These are phyloP conservation scores for Botrytis galanthina DNA, from an alignment of 2,329 filamentous ascomycete genomes.

Conservation along the genomic window DNA sequence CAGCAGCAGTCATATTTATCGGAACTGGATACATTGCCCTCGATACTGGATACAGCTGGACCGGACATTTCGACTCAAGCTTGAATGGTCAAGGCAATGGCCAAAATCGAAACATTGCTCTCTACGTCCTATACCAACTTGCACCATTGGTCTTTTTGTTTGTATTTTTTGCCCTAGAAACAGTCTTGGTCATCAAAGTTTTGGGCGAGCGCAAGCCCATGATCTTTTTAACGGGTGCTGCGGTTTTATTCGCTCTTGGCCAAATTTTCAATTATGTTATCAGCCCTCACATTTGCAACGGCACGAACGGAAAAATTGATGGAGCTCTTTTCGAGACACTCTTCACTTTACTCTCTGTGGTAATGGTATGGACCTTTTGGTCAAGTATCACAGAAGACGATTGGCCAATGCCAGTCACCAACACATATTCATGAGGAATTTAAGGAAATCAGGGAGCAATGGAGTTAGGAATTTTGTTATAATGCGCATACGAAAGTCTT, in stretches of 20 bases:
- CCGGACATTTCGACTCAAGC: slow-evolving; percentile 69
- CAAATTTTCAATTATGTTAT: slow-evolving; percentile 96
- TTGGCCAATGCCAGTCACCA: slow-evolving; percentile 66
- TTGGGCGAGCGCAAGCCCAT: slow-evolving; percentile 90
- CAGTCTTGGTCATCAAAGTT: slow-evolving; percentile 77
- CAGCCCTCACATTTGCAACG: slow-evolving; percentile 85
- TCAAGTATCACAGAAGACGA: slow-evolving; percentile 98
- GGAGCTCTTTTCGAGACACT: slow-evolving; percentile 89
- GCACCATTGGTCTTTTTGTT: slow-evolving; percentile 86
- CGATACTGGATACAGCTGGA: slow-evolving; percentile 87
- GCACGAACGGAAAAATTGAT: slow-evolving; percentile 82
- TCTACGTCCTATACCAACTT: slow-evolving; percentile 93
- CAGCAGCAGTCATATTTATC: slow-evolving; percentile 71
- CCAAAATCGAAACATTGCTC: slow-evolving; percentile 69
- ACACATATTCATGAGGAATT: slow-evolving; percentile 36
- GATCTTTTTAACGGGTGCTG: slow-evolving; percentile 75
- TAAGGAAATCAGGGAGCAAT: slow-evolving; percentile 22
- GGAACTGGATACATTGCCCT: slow-evolving; percentile 95
- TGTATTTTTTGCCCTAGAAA: slow-evolving; percentile 79
- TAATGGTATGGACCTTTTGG: slow-evolving; percentile 93
- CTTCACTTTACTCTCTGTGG: slow-evolving; percentile 82
- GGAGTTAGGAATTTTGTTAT: slow-evolving; percentile 35
- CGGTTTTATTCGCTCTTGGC: slow-evolving; percentile 80
- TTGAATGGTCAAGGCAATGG: slow-evolving; percentile 42
- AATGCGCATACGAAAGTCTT: slow-evolving; percentile 30